Conservation (phyloP, 2,329 filamentous ascomycete species). For the Colletotrichum somersetense region DNA sequence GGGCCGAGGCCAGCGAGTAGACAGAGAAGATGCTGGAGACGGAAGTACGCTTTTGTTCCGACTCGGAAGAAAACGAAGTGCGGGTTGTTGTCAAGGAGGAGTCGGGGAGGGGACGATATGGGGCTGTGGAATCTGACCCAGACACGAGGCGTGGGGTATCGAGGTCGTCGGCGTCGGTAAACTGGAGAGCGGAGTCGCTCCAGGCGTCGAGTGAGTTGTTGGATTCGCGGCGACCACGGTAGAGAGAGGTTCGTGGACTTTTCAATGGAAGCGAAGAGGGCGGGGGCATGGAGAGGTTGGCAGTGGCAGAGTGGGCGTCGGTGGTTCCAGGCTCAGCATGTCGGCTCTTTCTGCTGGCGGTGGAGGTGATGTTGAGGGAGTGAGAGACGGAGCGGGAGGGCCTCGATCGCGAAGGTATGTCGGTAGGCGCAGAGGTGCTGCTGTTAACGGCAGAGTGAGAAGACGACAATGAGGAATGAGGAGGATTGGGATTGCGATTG, state of each 20-base stretch:
- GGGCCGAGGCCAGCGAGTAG: conserved; percentile 75
- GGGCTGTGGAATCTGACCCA: conserved; percentile 46
- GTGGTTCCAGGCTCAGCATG: conserved; percentile 71
- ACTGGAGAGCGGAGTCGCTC: conserved; percentile 57
- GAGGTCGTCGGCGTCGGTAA: conserved; percentile 61
- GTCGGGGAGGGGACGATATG: conserved; percentile 60
- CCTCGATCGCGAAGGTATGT: conserved; percentile 35
- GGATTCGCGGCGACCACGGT: conserved; percentile 60
- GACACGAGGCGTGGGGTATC: conserved; percentile 62
- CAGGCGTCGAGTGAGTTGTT: conserved; percentile 54
- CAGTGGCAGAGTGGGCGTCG: conserved; percentile 67
- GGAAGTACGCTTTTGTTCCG: conserved; percentile 75
- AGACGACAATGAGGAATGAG: conserved; percentile 13
- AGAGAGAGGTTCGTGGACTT: conserved; percentile 56
- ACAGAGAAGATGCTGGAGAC: conserved; percentile 81
- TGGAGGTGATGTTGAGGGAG: conserved; percentile 60
- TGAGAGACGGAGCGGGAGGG: conserved; percentile 48
- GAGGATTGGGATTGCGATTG: not conserved
- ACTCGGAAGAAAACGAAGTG: conserved; percentile 64
- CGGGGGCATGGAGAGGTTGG: conserved; percentile 75
- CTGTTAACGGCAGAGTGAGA: conserved; percentile 18
- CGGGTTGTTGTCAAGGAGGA: conserved; percentile 58
- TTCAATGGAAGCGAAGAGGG: conserved; percentile 58
- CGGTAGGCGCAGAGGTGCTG: conserved; percentile 18
- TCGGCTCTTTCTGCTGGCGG: conserved; percentile 67